Conservation (phyloP, 768 basidiomycete genomes). For the Myochromella boudieri region DNA sequence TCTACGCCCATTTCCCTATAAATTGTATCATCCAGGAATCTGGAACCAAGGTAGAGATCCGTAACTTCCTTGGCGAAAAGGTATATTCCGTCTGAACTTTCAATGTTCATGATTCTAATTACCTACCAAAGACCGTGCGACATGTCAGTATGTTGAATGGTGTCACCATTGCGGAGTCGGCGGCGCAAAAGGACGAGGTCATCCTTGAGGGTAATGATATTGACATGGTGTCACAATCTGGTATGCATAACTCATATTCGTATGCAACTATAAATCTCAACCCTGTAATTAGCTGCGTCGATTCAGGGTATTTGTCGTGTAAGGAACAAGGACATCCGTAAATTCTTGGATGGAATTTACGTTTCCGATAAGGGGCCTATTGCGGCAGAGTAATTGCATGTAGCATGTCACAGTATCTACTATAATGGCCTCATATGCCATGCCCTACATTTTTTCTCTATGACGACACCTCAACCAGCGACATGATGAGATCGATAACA, state of each 20-base stretch:
- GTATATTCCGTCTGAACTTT: conserved; percentile 35
- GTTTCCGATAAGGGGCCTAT: conserved; percentile 82
- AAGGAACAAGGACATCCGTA: conserved; percentile 99
- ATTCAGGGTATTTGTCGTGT: conserved; percentile 97
- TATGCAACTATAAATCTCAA: conserved; percentile 1
- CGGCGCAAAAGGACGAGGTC: conserved; percentile 92
- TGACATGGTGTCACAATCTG: conserved; percentile 96
- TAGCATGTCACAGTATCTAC: conserved; percentile 3
- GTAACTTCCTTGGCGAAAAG: conserved; percentile 95
- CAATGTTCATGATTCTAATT: neutral
- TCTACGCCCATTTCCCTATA: conserved; percentile 99
- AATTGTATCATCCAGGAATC: conserved; percentile 90
- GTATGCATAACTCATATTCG: conserved; percentile 34
- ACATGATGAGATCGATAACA: too few relatives aligned
- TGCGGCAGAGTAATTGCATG: conserved; percentile 34
- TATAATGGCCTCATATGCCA: conserved; percentile 8
- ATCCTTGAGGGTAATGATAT: conserved; percentile 95
- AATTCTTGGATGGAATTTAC: conserved; percentile 95
- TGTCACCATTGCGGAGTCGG: conserved; percentile 81
- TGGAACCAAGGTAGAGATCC: conserved; percentile 79
- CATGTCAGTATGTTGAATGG: conserved; percentile 91
- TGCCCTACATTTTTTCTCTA: conserved; percentile 6
- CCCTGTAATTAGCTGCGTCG: conserved; percentile 67
- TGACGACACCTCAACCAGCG: conserved; percentile 10
- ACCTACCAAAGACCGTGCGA: conserved; percentile 71